A percentile compares a stretch with the other conserved stretches of the same genome.
These are phyloP conservation scores for Suhomyces vadensis DNA, from an alignment of 805 yeast genomes.

Conservation along the genomic window DNA sequence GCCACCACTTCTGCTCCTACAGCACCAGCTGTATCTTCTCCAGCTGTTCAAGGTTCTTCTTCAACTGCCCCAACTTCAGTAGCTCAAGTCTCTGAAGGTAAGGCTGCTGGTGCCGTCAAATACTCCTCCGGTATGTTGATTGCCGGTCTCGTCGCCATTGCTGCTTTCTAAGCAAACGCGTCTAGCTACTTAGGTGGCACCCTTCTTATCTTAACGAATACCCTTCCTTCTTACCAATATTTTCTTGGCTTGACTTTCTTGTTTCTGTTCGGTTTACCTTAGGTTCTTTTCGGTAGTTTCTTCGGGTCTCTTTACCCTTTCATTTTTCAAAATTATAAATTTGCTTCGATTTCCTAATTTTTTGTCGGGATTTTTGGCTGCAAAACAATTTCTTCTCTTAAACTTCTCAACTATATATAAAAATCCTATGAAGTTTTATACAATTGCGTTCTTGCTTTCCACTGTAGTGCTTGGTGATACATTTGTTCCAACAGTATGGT, in stretches of 20 bases:
- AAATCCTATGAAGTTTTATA: no score
- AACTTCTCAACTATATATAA: no score
- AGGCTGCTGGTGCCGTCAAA: conserved; percentile 11
- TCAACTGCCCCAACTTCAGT: not conserved
- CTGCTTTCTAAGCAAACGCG: not conserved
- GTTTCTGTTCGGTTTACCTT: not conserved
- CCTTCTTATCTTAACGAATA: not conserved
- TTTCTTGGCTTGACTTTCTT: not conserved
- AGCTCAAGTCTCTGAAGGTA: conserved; percentile 2
- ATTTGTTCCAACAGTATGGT: no score
- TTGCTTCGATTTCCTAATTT: no score
- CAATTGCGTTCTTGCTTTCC: no score
- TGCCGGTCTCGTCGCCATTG: conserved; percentile 10
- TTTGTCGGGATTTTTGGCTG: no score
- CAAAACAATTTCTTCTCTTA: no score
- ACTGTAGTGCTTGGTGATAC: no score
- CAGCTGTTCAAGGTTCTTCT: not conserved
- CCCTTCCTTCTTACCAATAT: not conserved
- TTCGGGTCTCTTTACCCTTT: not conserved
- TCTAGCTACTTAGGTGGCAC: not conserved
- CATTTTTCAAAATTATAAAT: not conserved
- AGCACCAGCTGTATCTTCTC: not conserved
- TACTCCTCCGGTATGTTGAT: conserved; percentile 10
- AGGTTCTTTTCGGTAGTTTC: not conserved
- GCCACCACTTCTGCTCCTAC: conserved; percentile 4